These are phyloP conservation scores for Candida schatavii DNA, from an alignment of 805 yeast species.

Conservation along the genomic window DNA sequence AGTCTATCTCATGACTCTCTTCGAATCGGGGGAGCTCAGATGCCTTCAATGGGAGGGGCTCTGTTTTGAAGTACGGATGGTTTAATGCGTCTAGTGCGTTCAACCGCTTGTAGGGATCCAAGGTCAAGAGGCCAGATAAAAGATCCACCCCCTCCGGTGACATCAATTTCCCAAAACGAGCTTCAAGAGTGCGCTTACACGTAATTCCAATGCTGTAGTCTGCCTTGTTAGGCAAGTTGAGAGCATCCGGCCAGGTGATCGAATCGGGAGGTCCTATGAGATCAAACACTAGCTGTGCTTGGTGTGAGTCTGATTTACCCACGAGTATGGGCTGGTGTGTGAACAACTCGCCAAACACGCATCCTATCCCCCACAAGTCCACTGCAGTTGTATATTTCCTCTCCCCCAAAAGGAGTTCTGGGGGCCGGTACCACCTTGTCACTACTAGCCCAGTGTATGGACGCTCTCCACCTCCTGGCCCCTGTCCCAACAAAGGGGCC, in stretches of 20 bases:
- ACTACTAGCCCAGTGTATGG: slow-evolving; percentile 71
- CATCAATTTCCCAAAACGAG: slow-evolving; percentile 44
- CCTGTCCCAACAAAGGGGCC: slow-evolving; percentile 50
- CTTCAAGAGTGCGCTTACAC: slow-evolving; percentile 45
- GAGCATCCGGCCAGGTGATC: slow-evolving; percentile 59
- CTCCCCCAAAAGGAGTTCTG: slow-evolving; percentile 86
- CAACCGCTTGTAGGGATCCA: slow-evolving; percentile 70
- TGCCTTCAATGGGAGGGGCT: slow-evolving; percentile 62
- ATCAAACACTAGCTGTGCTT: slow-evolving; percentile 76
- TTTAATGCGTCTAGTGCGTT: slow-evolving; percentile 78
- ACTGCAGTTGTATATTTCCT: slow-evolving; percentile 87
- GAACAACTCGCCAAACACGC: slow-evolving; percentile 91
- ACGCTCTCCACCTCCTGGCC: slow-evolving; percentile 57
- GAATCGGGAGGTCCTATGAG: slow-evolving; percentile 77
- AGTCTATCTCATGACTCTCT: slow-evolving; percentile 88
- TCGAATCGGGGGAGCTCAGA: slow-evolving; percentile 63
- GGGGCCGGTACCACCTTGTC: slow-evolving; percentile 97
- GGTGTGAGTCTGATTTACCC: slow-evolving; percentile 85
- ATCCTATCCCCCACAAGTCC: slow-evolving; percentile 97
- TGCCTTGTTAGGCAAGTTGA: slow-evolving; percentile 53
- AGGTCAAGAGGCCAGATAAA: slow-evolving; percentile 55
- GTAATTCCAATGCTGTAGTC: slow-evolving; percentile 45
- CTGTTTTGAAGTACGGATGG: slow-evolving; percentile 63
- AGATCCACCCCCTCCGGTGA: slow-evolving; percentile 52
- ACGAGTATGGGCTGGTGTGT: slow-evolving; percentile 77